These are phyloP conservation scores for Triticum aestivum DNA, from an alignment of 176 grass and related monocot genomes.

Conservation along the genomic window DNA sequence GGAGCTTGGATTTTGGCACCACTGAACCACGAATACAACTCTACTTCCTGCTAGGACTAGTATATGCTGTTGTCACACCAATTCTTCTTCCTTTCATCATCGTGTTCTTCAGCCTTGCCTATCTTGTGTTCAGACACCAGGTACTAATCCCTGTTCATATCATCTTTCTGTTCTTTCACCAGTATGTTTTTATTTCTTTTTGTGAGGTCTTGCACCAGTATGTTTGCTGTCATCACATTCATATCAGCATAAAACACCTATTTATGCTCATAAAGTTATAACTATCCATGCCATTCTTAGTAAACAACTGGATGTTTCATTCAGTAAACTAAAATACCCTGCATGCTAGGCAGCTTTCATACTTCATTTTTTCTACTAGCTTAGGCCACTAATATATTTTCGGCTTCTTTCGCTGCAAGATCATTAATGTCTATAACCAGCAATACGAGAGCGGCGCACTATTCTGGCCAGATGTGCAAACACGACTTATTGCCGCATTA, in stretches of 20 bases:
- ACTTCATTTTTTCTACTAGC: neutral
- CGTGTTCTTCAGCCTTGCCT: conserved; percentile 82
- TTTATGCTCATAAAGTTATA: neutral
- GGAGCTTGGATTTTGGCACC: conserved; percentile 78
- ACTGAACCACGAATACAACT: conserved; percentile 83
- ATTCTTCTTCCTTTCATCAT: conserved; percentile 93
- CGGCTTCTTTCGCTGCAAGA: conserved; percentile 49
- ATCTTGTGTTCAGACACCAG: conserved; percentile 97
- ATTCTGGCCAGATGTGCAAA: conserved; percentile 96
- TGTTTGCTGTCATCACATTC: conserved; percentile 15
- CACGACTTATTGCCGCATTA: conserved; percentile 55
- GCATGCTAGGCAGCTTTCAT: neutral
- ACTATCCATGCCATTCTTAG: neutral
- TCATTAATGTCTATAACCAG: conserved; percentile 94
- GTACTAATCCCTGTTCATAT: conserved; percentile 43
- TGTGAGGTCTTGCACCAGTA: neutral
- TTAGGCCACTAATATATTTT: neutral
- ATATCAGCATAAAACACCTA: neutral
- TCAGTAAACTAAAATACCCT: neutral
- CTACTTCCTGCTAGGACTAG: conserved; percentile 92
- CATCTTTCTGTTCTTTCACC: neutral
- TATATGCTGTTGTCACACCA: conserved; percentile 85
- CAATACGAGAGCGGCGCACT: conserved; percentile 80
- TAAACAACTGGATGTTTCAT: conserved; percentile 12
- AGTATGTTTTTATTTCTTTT: neutral